Conservation (phyloP, 2,329 filamentous ascomycete genomes). For the Clonostachys solani region DNA sequence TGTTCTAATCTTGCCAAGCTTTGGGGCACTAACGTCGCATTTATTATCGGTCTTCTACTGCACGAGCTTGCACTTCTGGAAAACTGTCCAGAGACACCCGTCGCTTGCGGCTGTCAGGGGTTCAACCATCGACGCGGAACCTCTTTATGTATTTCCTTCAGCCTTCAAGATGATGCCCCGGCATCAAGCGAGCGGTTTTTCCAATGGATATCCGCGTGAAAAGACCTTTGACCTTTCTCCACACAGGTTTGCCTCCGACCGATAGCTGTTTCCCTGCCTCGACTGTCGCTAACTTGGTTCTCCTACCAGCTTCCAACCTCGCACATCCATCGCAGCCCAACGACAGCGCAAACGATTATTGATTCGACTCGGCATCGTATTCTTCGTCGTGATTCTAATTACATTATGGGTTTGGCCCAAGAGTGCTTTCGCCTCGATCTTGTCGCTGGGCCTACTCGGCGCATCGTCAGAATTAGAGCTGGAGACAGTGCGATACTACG, state of each 20-base stretch:
- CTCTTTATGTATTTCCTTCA: slow-evolving; percentile 1
- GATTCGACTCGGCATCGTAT: slow-evolving; percentile 57
- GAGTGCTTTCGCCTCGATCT: slow-evolving; percentile 55
- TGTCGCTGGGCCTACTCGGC: slow-evolving; percentile 67
- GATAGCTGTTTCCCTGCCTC: background rate
- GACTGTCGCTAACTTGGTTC: background rate
- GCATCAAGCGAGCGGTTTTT: slow-evolving; percentile 70
- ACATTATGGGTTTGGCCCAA: slow-evolving; percentile 72
- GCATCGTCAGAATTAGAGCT: slow-evolving; percentile 69
- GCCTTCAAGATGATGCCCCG: slow-evolving; percentile 74
- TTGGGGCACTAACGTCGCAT: too few species aligned
- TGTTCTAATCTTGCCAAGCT: too few species aligned
- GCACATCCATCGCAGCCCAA: slow-evolving; percentile 65
- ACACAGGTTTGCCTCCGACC: slow-evolving; percentile 59
- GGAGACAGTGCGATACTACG: slow-evolving; percentile 96
- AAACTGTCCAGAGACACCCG: too few species aligned
- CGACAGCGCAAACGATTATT: slow-evolving; percentile 72
- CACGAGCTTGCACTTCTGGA: too few species aligned
- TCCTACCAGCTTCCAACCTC: slow-evolving; percentile 67
- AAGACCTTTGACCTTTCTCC: slow-evolving; percentile 84
- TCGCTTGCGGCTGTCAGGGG: background rate
- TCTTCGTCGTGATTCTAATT: slow-evolving; percentile 59
- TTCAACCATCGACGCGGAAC: background rate
- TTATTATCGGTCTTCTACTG: too few species aligned
- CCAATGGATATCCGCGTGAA: slow-evolving; percentile 77